Percentiles rank a stretch among this genome's conserved stretches.
These are phyloP conservation scores for Ephemerocybe angulata DNA, from an alignment of 768 basidiomycete species.

Conservation along the genomic window DNA sequence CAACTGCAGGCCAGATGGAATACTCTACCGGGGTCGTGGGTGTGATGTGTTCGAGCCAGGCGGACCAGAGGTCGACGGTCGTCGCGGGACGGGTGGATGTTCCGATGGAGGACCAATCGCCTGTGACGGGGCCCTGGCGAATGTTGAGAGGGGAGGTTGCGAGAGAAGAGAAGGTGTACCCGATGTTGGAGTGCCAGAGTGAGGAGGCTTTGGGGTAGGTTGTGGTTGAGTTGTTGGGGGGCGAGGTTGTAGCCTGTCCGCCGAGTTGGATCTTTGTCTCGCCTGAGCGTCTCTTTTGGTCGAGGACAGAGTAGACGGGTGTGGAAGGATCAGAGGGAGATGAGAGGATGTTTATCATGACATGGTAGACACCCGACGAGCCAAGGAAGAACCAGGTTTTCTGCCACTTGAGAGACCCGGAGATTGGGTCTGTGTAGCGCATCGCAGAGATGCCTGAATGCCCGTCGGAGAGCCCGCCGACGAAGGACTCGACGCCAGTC, in stretches of 20 bases:
- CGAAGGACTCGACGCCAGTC: constrained; percentile 52
- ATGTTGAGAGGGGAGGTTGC: constrained; percentile 33
- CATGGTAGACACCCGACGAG: constrained; percentile 57
- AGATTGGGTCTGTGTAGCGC: constrained; percentile 65
- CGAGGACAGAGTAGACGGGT: constrained; percentile 61
- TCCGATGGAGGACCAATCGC: constrained; percentile 61
- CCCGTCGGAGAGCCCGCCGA: constrained; percentile 64
- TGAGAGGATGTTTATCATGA: constrained; percentile 53
- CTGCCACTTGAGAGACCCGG: constrained; percentile 52
- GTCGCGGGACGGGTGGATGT: constrained; percentile 55
- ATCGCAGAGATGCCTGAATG: constrained; percentile 54
- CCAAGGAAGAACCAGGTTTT: constrained; percentile 75
- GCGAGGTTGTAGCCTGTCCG: constrained; percentile 32
- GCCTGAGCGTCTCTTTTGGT: constrained; percentile 52
- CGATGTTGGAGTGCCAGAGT: constrained; percentile 66
- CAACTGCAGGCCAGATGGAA: constrained; percentile 51
- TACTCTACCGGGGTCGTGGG: constrained; percentile 43
- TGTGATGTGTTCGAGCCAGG: constrained; percentile 49
- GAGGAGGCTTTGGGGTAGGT: constrained; percentile 23
- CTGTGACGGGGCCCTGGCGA: constrained; percentile 46
- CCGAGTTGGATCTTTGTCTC: no score
- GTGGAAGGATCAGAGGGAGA: constrained; percentile 42
- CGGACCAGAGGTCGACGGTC: constrained; percentile 62
- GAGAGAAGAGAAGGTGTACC: constrained; percentile 47
- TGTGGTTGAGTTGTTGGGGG: constrained; percentile 10